Evolutionary conservation across 352 stramenopile species (phyloP).

Genomic region (Peronospora farinosa): DNA sequence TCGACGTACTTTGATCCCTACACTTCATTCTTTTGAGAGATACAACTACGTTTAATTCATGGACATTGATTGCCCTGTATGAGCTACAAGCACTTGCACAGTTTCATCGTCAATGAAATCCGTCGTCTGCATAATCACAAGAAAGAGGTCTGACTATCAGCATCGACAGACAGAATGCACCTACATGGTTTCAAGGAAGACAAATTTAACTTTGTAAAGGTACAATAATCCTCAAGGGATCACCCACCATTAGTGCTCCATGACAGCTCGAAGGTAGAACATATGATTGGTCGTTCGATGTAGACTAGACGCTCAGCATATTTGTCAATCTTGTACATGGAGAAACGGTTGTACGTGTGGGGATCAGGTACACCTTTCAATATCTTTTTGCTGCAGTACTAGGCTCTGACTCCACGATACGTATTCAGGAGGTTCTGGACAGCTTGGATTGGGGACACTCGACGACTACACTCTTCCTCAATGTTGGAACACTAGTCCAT

Average conservation of each 20-base stretch:
- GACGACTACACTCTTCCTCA: constrained; percentile 57
- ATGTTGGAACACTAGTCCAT: constrained; percentile 21
- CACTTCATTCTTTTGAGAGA: neutral
- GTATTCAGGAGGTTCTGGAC: constrained; percentile 47
- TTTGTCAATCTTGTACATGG: constrained; percentile 2
- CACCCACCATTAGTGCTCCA: too few relatives aligned
- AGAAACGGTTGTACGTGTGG: constrained; percentile 43
- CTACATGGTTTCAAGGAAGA: neutral
- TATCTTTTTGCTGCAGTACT: neutral
- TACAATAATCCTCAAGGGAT: too few relatives aligned
- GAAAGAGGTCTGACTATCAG: constrained; percentile 20
- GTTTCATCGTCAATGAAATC: constrained; percentile 72
- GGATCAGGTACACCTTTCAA: constrained; percentile 39
- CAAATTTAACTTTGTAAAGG: too few relatives aligned
- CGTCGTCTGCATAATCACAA: constrained; percentile 54
- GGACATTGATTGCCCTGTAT: constrained; percentile 52
- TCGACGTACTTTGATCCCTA: neutral
- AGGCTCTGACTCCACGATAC: neutral
- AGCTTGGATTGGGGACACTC: constrained; percentile 51
- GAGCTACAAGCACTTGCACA: constrained; percentile 79
- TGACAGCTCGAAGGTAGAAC: too few relatives aligned
- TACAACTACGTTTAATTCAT: constrained; percentile 3
- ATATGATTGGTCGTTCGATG: too few relatives aligned
- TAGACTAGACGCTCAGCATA: neutral
- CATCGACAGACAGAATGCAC: neutral